Conservation (phyloP, 2,329 filamentous ascomycete species). For the Harringtonia aguacate region DNA sequence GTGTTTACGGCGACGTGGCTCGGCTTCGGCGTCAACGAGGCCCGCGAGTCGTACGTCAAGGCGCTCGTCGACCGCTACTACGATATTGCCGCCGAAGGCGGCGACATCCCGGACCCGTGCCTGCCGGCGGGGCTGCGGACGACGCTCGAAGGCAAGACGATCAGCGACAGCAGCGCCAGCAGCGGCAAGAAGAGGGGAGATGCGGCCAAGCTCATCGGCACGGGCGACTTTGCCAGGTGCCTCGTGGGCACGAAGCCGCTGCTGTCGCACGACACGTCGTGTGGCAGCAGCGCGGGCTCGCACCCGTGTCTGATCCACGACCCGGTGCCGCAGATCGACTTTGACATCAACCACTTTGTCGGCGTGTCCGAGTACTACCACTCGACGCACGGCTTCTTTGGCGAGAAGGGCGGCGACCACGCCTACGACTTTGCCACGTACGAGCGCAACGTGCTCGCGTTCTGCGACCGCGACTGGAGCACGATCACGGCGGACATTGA, state of each 20-base stretch:
- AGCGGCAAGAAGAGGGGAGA: slow-evolving; percentile 17
- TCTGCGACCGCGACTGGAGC: slow-evolving; percentile 76
- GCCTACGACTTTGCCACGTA: slow-evolving; percentile 88
- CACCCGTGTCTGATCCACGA: slow-evolving; percentile 83
- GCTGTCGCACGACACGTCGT: slow-evolving; percentile 80
- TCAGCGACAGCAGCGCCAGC: background rate
- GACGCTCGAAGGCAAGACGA: slow-evolving; percentile 50
- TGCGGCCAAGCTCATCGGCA: slow-evolving; percentile 60
- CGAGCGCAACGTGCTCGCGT: slow-evolving; percentile 71
- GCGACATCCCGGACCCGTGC: slow-evolving; percentile 82
- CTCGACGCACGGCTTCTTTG: slow-evolving; percentile 90
- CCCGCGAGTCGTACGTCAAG: slow-evolving; percentile 74
- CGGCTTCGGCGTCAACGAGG: slow-evolving; percentile 93
- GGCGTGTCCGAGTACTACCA: slow-evolving; percentile 99
- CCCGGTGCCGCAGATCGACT: slow-evolving; percentile 91
- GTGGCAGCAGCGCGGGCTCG: slow-evolving; percentile 49
- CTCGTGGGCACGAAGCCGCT: slow-evolving; percentile 72
- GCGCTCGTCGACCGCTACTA: slow-evolving; percentile 57
- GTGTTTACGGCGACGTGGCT: slow-evolving; percentile 97
- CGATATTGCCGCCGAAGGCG: slow-evolving; percentile 28
- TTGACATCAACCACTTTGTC: slow-evolving; percentile 93
- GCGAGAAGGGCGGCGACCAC: slow-evolving; percentile 58
- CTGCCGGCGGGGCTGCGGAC: slow-evolving; percentile 68
- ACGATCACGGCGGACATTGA: slow-evolving; percentile 58
- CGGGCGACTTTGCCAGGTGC: slow-evolving; percentile 80